A percentile compares a stretch with the other conserved stretches of the same genome.
Evolutionary conservation across 2,329 filamentous ascomycete species (phyloP).

Genomic region (Colletotrichum somersetense): DNA sequence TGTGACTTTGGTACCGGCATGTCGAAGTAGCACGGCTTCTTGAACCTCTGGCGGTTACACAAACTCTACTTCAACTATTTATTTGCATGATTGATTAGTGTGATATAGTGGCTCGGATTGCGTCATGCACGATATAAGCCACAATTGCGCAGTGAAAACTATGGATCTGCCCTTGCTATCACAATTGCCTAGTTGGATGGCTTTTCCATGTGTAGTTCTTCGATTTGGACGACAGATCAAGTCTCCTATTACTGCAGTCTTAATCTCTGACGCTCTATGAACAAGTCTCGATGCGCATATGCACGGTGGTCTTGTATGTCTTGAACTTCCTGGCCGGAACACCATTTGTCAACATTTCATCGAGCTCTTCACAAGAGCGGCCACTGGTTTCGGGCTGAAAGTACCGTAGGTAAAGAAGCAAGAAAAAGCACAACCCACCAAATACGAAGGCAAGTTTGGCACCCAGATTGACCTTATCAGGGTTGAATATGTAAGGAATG

Average conservation of each 20-base stretch:
- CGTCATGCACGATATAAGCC: background rate
- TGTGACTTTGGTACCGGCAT: background rate
- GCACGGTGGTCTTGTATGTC: conserved; percentile 41
- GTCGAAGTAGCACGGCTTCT: background rate
- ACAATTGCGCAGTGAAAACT: background rate
- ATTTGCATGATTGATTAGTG: background rate
- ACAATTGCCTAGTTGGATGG: background rate
- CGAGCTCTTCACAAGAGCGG: conserved; percentile 46
- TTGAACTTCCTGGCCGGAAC: conserved; percentile 47
- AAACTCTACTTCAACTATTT: background rate
- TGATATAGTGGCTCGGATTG: no score
- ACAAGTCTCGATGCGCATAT: conserved; percentile 35
- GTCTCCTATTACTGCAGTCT: background rate
- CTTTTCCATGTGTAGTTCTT: background rate
- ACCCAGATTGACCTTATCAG: conserved; percentile 49
- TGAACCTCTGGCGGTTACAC: background rate
- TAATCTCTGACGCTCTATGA: background rate
- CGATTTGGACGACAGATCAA: background rate
- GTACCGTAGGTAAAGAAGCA: conserved; percentile 50
- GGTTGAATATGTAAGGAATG: conserved; percentile 45
- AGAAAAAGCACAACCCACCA: conserved; percentile 50
- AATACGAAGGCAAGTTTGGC: conserved; percentile 58
- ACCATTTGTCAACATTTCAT: conserved; percentile 47
- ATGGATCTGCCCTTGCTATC: background rate
- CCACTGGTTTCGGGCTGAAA: conserved; percentile 53